These are phyloP conservation scores for Nelumbo lutea DNA, from an alignment of 164 flowering plant species.

Conservation along the genomic window DNA sequence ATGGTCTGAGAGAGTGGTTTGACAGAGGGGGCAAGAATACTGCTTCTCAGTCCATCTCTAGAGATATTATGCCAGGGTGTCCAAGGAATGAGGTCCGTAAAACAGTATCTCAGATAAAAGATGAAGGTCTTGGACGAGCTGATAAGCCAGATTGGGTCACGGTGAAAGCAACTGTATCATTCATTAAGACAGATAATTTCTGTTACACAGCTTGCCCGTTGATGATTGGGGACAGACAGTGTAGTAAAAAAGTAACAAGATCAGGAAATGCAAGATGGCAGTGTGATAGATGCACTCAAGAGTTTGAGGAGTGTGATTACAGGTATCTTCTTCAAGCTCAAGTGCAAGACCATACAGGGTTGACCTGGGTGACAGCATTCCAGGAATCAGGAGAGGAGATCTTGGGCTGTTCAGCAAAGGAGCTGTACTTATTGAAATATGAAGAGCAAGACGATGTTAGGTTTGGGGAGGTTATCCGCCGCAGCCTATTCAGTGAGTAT, in stretches of 20 bases:
- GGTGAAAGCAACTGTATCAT: conserved; percentile 62
- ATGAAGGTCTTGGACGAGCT: conserved; percentile 84
- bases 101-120: conserved; percentile 75
- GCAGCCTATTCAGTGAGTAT: conserved; percentile 47
- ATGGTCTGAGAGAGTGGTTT: conserved; percentile 68
- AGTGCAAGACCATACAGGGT: conserved; percentile 83
- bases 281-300: conserved; percentile 92
- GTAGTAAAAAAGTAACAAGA: conserved; percentile 76
- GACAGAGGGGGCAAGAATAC: conserved; percentile 60
- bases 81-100: conserved; percentile 61
- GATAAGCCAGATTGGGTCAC: conserved; percentile 93
- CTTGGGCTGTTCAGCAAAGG: conserved; percentile 79
- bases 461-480: conserved; percentile 47
- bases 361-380: conserved; percentile 96
- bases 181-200: conserved; percentile 75
- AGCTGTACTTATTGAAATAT: conserved; percentile 61
- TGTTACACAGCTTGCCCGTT: conserved; percentile 96
- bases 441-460: conserved; percentile 56
- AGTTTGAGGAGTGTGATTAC: conserved; percentile 84
- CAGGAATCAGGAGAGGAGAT: conserved; percentile 94
- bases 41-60: conserved; percentile 68
- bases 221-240: conserved; percentile 89
- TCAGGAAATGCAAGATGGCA: conserved; percentile 64
- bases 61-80: conserved; percentile 51
- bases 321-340: conserved; percentile 90